These are phyloP conservation scores for Nidula microcarpa DNA, from an alignment of 768 basidiomycete genomes.

Conservation along the genomic window DNA sequence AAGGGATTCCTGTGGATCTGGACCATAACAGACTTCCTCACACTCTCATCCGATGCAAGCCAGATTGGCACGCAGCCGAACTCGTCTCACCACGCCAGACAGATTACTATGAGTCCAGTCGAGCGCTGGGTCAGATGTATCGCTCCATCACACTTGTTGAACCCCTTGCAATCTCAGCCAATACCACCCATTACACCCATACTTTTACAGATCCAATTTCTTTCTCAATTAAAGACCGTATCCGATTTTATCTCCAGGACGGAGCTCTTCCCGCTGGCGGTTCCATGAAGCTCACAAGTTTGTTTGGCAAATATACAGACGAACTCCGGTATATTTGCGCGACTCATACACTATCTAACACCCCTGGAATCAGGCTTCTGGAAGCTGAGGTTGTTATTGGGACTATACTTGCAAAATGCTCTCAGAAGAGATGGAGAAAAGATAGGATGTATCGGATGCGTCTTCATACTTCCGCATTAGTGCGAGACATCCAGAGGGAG, in stretches of 20 bases:
- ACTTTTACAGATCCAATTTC: conserved; percentile 33
- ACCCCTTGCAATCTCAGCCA: conserved; percentile 16
- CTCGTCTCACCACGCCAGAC: conserved; percentile 46
- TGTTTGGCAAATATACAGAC: conserved; percentile 53
- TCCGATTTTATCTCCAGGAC: conserved; percentile 25
- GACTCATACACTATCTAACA: conserved; percentile 62
- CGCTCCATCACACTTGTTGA: conserved; percentile 53
- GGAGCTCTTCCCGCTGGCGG: not conserved
- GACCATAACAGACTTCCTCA: conserved; percentile 41
- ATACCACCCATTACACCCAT: conserved; percentile 6
- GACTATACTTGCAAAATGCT: conserved; percentile 68
- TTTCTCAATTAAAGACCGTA: conserved; percentile 19
- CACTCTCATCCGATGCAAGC: conserved; percentile 61
- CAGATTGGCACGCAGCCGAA: conserved; percentile 75
- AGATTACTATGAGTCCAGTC: conserved; percentile 69
- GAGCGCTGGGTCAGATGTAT: conserved; percentile 71
- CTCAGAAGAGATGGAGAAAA: conserved; percentile 56
- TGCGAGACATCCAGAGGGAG: conserved; percentile 39
- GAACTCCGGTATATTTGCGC: conserved; percentile 70
- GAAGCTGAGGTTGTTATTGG: conserved; percentile 78
- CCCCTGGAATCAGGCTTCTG: conserved; percentile 48
- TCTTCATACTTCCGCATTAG: conserved; percentile 49
- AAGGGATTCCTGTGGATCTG: conserved; percentile 63
- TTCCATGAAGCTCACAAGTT: conserved; percentile 22
- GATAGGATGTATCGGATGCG: conserved; percentile 63